These are phyloP conservation scores for Pseudopediastrum boryanum DNA, from an alignment of 139 green algal species.

Conservation along the genomic window DNA sequence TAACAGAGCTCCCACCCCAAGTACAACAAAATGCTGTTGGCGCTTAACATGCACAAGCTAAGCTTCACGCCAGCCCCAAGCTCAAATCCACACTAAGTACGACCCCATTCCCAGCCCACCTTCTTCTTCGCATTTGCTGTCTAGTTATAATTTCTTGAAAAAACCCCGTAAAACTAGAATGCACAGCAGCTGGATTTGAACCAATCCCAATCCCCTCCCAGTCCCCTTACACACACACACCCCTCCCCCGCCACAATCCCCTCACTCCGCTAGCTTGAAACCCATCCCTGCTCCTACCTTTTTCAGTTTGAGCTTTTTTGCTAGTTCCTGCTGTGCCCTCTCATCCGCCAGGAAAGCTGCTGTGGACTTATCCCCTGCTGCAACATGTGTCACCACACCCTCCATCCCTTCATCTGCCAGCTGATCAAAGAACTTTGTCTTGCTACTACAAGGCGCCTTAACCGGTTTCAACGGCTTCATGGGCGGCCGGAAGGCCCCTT, in stretches of 20 bases:
- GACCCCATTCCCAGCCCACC: too few relatives aligned
- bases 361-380: constrained; percentile 4
- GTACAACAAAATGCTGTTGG: too few relatives aligned
- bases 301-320: constrained; percentile 16
- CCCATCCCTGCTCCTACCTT: constrained; percentile 15
- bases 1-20: too few relatives aligned
- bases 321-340: constrained; percentile 2
- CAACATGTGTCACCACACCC: background rate
- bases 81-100: too few relatives aligned
- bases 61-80: too few relatives aligned
- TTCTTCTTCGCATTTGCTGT: background rate
- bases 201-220: background rate
- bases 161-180: background rate
- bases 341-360: constrained; percentile 23
- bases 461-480: background rate
- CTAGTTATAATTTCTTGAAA: background rate
- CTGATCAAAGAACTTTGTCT: constrained; percentile 27
- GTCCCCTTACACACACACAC: background rate
- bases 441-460: constrained; percentile 14
- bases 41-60: too few relatives aligned
- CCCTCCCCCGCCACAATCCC: background rate
- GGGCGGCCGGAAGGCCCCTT: constrained; percentile 1
- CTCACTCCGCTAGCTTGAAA: background rate
- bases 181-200: too few relatives aligned
- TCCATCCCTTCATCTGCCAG: background rate